These are phyloP conservation scores for Suhomyces vadensis DNA, from an alignment of 805 yeast species.

Conservation along the genomic window DNA sequence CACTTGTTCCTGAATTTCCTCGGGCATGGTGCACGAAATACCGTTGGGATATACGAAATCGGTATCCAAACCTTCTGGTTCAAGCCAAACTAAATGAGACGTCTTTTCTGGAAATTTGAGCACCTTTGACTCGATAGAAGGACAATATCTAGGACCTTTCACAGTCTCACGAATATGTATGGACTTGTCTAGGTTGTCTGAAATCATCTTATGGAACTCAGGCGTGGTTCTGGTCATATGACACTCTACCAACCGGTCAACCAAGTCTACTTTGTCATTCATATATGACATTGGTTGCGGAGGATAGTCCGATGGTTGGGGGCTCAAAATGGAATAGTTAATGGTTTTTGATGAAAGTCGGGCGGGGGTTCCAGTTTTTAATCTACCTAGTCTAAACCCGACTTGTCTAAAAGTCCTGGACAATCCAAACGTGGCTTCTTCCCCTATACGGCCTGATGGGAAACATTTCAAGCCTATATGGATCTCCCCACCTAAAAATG, in stretches of 20 bases:
- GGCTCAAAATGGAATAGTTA: conserved; percentile 59
- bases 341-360: conserved; percentile 73
- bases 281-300: conserved; percentile 89
- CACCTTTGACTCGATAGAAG: conserved; percentile 90
- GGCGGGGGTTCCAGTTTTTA: conserved; percentile 98
- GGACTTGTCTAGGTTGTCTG: conserved; percentile 72
- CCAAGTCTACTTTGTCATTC: conserved; percentile 65
- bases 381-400: conserved; percentile 82
- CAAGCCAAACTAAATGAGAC: conserved; percentile 87
- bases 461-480: conserved; percentile 79
- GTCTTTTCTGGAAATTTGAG: conserved; percentile 75
- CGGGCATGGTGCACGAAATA: conserved; percentile 94
- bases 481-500: conserved; percentile 91
- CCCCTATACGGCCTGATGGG: conserved; percentile 95
- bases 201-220: conserved; percentile 67
- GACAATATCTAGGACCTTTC: conserved; percentile 96
- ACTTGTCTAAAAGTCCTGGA: conserved; percentile 73
- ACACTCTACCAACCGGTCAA: conserved; percentile 62
- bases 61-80: conserved; percentile 91
- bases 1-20: conserved; percentile 78
- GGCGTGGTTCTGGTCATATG: conserved; percentile 78
- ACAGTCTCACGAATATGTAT: conserved; percentile 92
- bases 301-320: conserved; percentile 78
- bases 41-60: conserved; percentile 96
- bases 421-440: conserved; percentile 85